Conservation (phyloP, 768 basidiomycete species). For the Lentinus brumalis region DNA sequence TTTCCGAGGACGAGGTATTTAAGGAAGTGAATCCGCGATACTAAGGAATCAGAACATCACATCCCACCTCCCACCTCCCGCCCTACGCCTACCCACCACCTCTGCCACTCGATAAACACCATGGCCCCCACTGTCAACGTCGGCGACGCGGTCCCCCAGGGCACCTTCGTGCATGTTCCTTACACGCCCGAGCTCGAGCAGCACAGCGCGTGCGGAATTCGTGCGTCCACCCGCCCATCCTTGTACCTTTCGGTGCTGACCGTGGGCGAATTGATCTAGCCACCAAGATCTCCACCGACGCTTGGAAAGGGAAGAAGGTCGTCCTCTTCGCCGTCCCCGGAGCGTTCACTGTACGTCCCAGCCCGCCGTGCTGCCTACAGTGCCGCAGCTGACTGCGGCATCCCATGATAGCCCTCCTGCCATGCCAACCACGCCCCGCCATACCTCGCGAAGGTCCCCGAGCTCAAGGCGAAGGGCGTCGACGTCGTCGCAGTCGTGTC, state of each 20-base stretch:
- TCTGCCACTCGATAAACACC: neutral
- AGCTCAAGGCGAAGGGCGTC: slow-evolving; percentile 77
- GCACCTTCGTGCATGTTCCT: slow-evolving; percentile 53
- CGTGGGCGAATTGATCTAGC: slow-evolving; percentile 38
- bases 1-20: neutral
- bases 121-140: slow-evolving; percentile 43
- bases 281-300: slow-evolving; percentile 51
- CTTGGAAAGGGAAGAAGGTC: slow-evolving; percentile 81
- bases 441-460: slow-evolving; percentile 64
- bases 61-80: neutral
- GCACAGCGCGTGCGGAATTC: slow-evolving; percentile 61
- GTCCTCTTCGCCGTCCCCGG: slow-evolving; percentile 78
- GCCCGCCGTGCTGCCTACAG: neutral
- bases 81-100: neutral
- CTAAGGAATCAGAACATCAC: neutral
- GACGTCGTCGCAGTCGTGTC: slow-evolving; percentile 68
- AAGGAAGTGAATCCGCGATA: neutral
- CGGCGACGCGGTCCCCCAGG: slow-evolving; percentile 53
- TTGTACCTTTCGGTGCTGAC: neutral
- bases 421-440: slow-evolving; percentile 46
- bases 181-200: slow-evolving; percentile 66
- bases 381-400: neutral
- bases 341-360: slow-evolving; percentile 66
- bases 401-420: slow-evolving; percentile 30
- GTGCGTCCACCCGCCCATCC: slow-evolving; percentile 43